Conservation (phyloP, 179 eudicot species). For the Drosera spatulata region DNA sequence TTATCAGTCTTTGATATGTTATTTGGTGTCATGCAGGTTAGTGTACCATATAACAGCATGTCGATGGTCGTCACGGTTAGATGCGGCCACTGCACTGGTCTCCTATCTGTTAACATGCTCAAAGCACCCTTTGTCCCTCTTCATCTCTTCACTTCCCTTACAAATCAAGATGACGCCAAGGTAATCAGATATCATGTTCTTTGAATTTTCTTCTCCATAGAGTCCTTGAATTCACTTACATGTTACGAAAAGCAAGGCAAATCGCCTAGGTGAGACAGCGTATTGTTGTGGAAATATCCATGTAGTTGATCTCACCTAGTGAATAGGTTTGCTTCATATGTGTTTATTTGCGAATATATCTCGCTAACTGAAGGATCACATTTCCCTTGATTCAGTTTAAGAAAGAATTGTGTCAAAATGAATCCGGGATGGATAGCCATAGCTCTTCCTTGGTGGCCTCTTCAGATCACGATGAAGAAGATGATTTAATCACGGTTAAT, state of each 20-base stretch:
- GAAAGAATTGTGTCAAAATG: conserved; percentile 3
- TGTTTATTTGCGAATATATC: neutral
- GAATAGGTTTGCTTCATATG: neutral
- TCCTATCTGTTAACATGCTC: conserved; percentile 69
- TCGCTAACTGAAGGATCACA: neutral
- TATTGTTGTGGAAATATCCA: no score
- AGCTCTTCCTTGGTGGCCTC: conserved; percentile 32
- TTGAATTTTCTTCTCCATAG: neutral
- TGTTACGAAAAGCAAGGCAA: no score
- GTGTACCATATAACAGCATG: conserved; percentile 57
- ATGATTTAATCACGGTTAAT: conserved; percentile 3
- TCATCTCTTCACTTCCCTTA: conserved; percentile 42
- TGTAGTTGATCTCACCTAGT: neutral
- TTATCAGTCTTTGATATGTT: neutral
- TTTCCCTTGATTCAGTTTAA: conserved; percentile 1
- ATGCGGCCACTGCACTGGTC: conserved; percentile 66
- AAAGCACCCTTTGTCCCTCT: conserved; percentile 54
- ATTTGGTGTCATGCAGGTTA: conserved; percentile 33
- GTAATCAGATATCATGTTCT: neutral
- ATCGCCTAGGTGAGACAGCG: no score
- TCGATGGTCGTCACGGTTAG: conserved; percentile 65
- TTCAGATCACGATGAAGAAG: conserved; percentile 47
- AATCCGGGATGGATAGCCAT: conserved; percentile 17
- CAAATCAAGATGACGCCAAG: neutral
- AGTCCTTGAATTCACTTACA: no score